Evolutionary conservation across 495 filamentous ascomycete genomes (phyloP).

Genomic region (Cryomyces minteri): DNA sequence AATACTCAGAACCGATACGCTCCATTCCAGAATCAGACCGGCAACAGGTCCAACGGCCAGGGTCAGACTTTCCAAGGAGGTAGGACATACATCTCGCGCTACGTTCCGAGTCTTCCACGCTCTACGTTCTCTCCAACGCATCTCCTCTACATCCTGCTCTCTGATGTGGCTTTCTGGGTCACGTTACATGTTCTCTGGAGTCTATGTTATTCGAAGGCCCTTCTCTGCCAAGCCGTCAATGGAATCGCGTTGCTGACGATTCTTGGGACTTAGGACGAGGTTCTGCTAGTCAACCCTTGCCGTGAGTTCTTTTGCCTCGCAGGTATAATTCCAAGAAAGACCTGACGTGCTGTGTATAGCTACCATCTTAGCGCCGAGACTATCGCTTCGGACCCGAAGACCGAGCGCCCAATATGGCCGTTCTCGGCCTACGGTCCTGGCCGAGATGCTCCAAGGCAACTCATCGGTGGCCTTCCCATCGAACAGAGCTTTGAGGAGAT

Average conservation of each 20-base stretch:
- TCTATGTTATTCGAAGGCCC: no score
- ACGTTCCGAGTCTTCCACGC: no score
- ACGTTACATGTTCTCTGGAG: no score
- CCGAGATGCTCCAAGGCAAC: conserved; percentile 49
- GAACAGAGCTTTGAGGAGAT: conserved; percentile 79
- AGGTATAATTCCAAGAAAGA: neutral
- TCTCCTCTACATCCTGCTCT: no score
- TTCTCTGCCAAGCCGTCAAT: no score
- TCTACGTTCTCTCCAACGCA: no score
- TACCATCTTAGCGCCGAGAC: conserved; percentile 32
- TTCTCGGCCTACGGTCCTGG: conserved; percentile 70
- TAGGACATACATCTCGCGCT: neutral
- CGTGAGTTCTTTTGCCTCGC: no score
- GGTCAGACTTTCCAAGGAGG: neutral
- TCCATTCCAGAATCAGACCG: neutral
- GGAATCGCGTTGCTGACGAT: no score
- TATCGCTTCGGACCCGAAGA: conserved; percentile 41
- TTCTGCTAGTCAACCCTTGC: no score
- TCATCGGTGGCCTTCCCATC: conserved; percentile 59
- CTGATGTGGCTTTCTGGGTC: no score
- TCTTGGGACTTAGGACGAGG: no score
- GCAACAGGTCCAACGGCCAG: neutral
- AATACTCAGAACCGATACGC: conserved; percentile 14
- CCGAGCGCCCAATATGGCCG: conserved; percentile 57
- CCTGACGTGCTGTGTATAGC: conserved; percentile 6